Evolutionary conservation across 306 rosid genomes (phyloP), one percentile per base, ranked within the genome.

Genomic region (Fagus sylvatica): DNA sequence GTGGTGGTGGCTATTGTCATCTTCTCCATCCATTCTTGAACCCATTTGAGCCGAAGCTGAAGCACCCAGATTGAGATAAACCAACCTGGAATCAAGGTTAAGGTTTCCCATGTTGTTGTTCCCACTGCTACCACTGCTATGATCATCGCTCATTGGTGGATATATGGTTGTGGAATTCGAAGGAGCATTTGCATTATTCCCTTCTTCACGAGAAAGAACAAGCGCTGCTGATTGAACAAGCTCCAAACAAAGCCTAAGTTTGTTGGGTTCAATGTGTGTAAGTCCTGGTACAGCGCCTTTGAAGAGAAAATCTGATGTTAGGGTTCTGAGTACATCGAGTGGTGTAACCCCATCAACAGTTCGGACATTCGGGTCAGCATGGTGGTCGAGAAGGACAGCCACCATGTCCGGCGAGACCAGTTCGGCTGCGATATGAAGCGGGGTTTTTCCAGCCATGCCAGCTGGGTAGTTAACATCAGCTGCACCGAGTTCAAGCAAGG

Each of bases 331-430:
- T 0, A 93, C 90, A 78, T 96, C 99, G 0, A 96, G 84, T 0
- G 99, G 97, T 0, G 98, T 96, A 13, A 96, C 86, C 1, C 93
- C 97, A 0, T 91, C 96, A 0, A 96, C 85, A 0, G 99, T 96
- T 10, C 99, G 79, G 4, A 93, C 95, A 40, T 93, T 96, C 0
- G 99, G 99, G 34, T 96, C 99, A 0, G 99, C 99, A 65, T 96
- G 99, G 93, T 96, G 99, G 82, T 96, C 99, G 0, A 96, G 98
- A 1, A 96, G 86, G 0, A 96, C 99, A 0, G 99, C 96, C 37
- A 96, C 99, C 99, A 96, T 96, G 82, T 96, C 99, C 0, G 99
- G 96, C 0, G 99, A 96, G 10, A 96, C 98, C 97, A 96, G 91
- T 71, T 96, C 99, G 0, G 98, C 88, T 0, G 98, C 98, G 5